Base-by-base conservation (phyloP, 306 rosid species). In the Rosa chinensis region DNA sequence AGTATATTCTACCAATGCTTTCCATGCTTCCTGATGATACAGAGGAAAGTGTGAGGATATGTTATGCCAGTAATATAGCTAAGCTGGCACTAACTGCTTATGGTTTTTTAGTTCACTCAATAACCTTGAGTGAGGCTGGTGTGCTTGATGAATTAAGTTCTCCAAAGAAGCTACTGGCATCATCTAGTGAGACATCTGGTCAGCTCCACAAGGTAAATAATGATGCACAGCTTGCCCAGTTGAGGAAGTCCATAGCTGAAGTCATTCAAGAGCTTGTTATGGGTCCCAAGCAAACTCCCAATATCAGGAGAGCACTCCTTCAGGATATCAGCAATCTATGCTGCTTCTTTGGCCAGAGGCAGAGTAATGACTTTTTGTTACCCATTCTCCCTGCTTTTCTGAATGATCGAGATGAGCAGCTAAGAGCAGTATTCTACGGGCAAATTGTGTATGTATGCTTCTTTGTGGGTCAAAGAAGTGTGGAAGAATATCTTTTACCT, bases 251-350 rank as follows among this genome's bases (percentile, higher is more conserved):
- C 52, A 93, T 95, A 85, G 98, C 98, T 68, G 98, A 95, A 81
- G 97, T 95, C 74, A 93, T 95, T 83, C 99, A 95, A 81, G 98
- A 95, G 80, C 99, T 95, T 84, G 98, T 95, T 72, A 95, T 95
- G 99, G 98, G 99, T 87, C 99, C 99, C 45, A 91, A 91, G 92
- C 98, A 95, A 89, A 95, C 99, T 73, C 99, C 99, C 66, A 91
- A 88, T 82, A 95, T 95, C 79, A 87, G 99, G 88, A 90, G 98
- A 88, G 98, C 99, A 78, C 96, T 95, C 71, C 97, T 95, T 78
- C 96, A 89, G 83, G 98, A 93, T 80, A 89, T 95, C 77, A 94
- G 97, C 72, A 91, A 93, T 77, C 88, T 95, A 37, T 93, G 98
- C 90, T 91, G 78, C 87, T 95, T 95, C 89, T 95, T 95, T 86